A percentile compares a stretch with the other conserved stretches of the same genome.
These are phyloP conservation scores for Penicillium sp. DNA, from an alignment of 2,329 filamentous ascomycete genomes.

Conservation along the genomic window DNA sequence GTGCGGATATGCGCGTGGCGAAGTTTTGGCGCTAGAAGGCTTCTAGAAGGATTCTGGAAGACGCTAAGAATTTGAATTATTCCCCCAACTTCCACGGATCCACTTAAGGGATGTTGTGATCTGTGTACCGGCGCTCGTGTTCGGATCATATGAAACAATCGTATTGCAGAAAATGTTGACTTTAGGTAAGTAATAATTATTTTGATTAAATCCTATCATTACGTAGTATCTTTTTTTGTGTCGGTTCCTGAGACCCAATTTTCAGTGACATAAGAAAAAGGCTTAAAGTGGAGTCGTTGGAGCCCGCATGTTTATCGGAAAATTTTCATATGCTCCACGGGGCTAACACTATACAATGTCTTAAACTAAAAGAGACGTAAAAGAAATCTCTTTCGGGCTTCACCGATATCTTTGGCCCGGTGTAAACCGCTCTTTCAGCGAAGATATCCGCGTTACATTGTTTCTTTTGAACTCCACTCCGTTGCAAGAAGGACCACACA, in stretches of 20 bases:
- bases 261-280: neutral
- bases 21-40: slow-evolving; percentile 26
- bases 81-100: neutral
- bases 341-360: neutral
- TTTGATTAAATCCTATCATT: too few relatives aligned
- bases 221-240: too few relatives aligned
- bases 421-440: neutral
- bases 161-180: too few relatives aligned
- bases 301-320: neutral
- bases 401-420: neutral
- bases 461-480: neutral
- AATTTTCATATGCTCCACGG: neutral
- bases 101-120: neutral
- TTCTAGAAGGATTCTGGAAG: slow-evolving; percentile 36
- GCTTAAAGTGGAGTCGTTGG: neutral
- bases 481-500: neutral
- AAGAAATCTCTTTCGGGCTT: neutral
- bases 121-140: neutral
- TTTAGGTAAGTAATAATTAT: too few relatives aligned
- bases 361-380: neutral
- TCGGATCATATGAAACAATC: neutral
- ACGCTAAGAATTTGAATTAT: slow-evolving; percentile 21
- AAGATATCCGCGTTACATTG: neutral
- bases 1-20: slow-evolving; percentile 10
- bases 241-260: slow-evolving; percentile 8